Percentiles rank a stretch among this genome's conserved stretches.
Evolutionary conservation across 2,329 filamentous ascomycete genomes (phyloP).

Genomic region (Colletotrichum sp.): DNA sequence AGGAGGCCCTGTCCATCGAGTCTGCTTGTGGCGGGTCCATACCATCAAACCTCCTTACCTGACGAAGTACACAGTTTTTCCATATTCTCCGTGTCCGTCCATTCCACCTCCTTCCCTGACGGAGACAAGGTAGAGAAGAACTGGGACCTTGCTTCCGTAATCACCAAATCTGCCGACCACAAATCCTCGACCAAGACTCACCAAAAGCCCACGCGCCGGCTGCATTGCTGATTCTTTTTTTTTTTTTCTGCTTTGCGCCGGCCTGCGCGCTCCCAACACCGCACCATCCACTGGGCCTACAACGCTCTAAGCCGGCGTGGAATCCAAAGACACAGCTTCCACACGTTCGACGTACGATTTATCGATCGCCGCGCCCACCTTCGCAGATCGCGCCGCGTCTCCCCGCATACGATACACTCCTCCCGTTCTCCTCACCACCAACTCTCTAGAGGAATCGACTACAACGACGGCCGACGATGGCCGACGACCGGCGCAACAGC

Average conservation of each 20-base stretch:
- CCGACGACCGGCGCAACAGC: conserved; percentile 7
- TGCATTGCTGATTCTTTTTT: not conserved
- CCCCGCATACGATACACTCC: not conserved
- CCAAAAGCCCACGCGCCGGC: not conserved
- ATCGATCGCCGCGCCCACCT: not conserved
- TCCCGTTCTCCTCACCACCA: not conserved
- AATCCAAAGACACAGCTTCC: not conserved
- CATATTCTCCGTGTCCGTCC: not conserved
- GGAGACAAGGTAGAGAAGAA: not conserved
- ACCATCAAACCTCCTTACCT: not conserved
- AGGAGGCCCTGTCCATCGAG: not conserved
- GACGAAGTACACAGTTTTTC: not conserved
- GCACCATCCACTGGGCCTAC: not conserved
- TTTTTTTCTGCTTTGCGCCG: not conserved
- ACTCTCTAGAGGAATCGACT: not conserved
- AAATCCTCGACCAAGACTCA: not conserved
- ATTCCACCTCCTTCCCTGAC: not conserved
- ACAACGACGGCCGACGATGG: conserved; percentile 4
- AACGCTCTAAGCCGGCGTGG: not conserved
- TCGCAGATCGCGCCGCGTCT: not conserved
- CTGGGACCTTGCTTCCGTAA: conserved; percentile 11
- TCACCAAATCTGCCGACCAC: not conserved
- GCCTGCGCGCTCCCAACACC: not conserved
- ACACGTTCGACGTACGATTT: not conserved
- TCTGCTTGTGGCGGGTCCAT: conserved; percentile 6